A percentile compares a stretch with the other conserved stretches of the same genome.
phyloP scores from a whole-genome alignment of 1,284 basidiomycete genomes.

The Tylopilus sp. region DNA sequence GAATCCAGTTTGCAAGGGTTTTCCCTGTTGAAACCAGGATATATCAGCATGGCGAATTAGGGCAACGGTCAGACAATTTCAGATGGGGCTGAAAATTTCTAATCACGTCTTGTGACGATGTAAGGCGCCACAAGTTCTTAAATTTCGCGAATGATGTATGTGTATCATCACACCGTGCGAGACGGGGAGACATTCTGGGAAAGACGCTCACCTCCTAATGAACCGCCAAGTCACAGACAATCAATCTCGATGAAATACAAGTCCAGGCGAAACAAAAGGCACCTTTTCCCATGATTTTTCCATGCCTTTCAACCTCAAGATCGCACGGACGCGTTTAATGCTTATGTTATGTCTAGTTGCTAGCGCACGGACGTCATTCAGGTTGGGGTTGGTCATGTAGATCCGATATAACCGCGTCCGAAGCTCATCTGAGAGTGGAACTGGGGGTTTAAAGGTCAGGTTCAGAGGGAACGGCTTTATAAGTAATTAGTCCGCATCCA shows the following conservation, averaged over 20 bases:
- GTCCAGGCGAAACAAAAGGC: conserved; percentile 15
- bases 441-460: conserved; percentile 71
- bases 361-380: conserved; percentile 58
- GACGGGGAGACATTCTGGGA: neutral
- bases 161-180: conserved; percentile 44
- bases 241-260: conserved; percentile 12
- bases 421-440: conserved; percentile 63
- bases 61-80: conserved; percentile 29
- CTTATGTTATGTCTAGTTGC: conserved; percentile 60
- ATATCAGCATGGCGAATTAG: conserved; percentile 18
- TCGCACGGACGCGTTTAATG: conserved; percentile 74
- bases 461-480: conserved; percentile 78
- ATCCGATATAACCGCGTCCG: conserved; percentile 52
- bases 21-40: conserved; percentile 39
- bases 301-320: conserved; percentile 73
- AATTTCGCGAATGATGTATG: conserved; percentile 62
- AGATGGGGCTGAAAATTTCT: conserved; percentile 66
- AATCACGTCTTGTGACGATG: conserved; percentile 54
- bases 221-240: conserved; percentile 14
- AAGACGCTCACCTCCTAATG: conserved; percentile 45
- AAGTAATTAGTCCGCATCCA: conserved; percentile 10
- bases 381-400: conserved; percentile 54
- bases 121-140: conserved; percentile 57
- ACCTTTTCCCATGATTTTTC: conserved; percentile 70
- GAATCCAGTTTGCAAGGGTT: conserved; percentile 64